These are phyloP conservation scores for Aspergillus quadrilineatus DNA, from an alignment of 2,329 filamentous ascomycete species.

Conservation along the genomic window DNA sequence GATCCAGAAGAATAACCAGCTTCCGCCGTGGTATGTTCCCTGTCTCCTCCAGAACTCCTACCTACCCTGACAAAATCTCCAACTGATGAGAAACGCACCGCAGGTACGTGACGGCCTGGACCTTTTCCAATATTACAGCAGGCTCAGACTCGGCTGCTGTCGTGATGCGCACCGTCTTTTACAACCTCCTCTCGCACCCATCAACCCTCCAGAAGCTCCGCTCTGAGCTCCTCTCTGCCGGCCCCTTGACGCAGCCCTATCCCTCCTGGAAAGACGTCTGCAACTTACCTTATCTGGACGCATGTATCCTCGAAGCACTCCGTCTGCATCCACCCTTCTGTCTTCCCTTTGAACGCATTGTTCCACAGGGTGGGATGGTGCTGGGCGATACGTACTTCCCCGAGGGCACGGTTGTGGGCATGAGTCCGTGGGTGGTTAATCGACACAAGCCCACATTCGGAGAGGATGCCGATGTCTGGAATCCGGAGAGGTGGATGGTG, in stretches of 20 bases:
- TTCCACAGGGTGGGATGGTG: not conserved
- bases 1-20: not conserved
- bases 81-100: too few relatives aligned
- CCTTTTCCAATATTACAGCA: constrained; percentile 33
- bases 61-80: too few relatives aligned
- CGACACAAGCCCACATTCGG: not conserved
- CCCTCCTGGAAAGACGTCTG: not conserved
- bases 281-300: not conserved
- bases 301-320: not conserved
- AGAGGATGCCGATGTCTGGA: not conserved
- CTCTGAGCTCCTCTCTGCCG: constrained; percentile 16
- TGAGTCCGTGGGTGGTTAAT: not conserved
- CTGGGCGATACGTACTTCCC: not conserved
- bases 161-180: constrained; percentile 29
- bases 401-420: not conserved
- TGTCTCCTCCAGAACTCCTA: too few relatives aligned
- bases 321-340: not conserved
- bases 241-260: not conserved
- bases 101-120: constrained; percentile 31
- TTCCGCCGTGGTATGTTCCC: constrained; percentile 2
- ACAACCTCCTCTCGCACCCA: constrained; percentile 30
- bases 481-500: not conserved
- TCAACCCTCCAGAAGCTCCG: constrained; percentile 14
- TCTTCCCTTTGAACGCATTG: not conserved
- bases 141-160: constrained; percentile 32